Conservation (phyloP, 2,329 filamentous ascomycete genomes). For the Fusarium torulosum region DNA sequence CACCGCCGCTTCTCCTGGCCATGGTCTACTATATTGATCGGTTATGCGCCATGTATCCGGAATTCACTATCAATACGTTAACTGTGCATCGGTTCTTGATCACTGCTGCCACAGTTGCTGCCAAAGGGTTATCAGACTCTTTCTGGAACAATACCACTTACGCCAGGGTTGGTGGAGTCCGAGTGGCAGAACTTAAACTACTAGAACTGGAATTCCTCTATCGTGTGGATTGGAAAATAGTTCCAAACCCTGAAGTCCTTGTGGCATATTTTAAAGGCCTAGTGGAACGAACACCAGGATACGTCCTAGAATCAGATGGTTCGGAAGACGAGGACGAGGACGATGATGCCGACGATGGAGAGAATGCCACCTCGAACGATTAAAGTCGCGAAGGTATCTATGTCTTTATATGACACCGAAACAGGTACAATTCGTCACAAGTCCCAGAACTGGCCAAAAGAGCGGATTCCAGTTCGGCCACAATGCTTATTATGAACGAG, state of each 20-base stretch:
- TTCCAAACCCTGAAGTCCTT: constrained; percentile 92
- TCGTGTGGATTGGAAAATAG: constrained; percentile 94
- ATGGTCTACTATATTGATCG: constrained; percentile 99
- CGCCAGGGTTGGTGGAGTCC: constrained; percentile 91
- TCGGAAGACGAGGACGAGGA: constrained; percentile 49
- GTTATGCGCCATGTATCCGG: constrained; percentile 89
- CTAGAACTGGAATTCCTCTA: constrained; percentile 94
- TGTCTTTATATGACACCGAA: constrained; percentile 9
- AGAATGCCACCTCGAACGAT: constrained; percentile 19
- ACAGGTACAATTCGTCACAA: constrained; percentile 2
- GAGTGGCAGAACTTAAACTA: constrained; percentile 87
- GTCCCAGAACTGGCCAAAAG: background rate
- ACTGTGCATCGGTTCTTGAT: constrained; percentile 98
- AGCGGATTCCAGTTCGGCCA: background rate
- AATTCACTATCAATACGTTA: constrained; percentile 95
- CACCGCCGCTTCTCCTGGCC: constrained; percentile 92
- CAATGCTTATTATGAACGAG: constrained; percentile 20
- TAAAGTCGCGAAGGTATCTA: constrained; percentile 23
- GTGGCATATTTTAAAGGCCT: constrained; percentile 93
- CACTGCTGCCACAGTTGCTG: constrained; percentile 92
- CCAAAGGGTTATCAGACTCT: constrained; percentile 94
- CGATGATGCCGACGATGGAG: constrained; percentile 42
- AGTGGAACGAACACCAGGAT: constrained; percentile 74
- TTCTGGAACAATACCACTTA: constrained; percentile 99
- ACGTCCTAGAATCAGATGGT: constrained; percentile 61